phyloP scores from a whole-genome alignment of 192 early-diverging fungal species.

The Mycoemilia scoparia region DNA sequence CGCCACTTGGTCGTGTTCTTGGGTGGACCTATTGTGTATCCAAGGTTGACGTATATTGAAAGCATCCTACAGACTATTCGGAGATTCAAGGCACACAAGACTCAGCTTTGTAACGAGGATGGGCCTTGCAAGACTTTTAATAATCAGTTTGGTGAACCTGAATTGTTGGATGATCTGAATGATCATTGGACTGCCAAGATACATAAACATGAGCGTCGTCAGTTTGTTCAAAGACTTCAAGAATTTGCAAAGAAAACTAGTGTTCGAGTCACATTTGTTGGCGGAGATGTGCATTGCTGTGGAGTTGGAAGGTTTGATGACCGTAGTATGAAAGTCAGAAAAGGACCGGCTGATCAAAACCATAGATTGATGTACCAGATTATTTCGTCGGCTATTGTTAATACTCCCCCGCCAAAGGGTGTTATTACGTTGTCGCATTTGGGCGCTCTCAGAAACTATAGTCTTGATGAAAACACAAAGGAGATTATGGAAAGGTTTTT shows the following conservation, averaged over 20 bases:
- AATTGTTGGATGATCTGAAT: constrained; percentile 71
- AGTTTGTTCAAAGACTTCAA: constrained; percentile 45
- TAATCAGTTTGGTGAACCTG: constrained; percentile 60
- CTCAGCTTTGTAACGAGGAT: no score
- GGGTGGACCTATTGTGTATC: constrained; percentile 61
- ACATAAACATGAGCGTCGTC: constrained; percentile 50
- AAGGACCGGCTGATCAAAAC: constrained; percentile 38
- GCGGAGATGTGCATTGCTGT: constrained; percentile 64
- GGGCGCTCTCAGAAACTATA: constrained; percentile 32
- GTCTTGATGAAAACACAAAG: constrained; percentile 37
- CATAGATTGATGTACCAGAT: constrained; percentile 62
- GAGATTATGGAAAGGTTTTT: constrained; percentile 61
- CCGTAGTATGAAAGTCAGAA: constrained; percentile 24
- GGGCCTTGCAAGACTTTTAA: constrained; percentile 33
- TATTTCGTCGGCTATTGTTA: constrained; percentile 64
- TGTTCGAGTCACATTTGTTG: constrained; percentile 60
- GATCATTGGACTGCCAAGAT: constrained; percentile 54
- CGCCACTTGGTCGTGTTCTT: constrained; percentile 52
- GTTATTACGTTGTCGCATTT: constrained; percentile 47
- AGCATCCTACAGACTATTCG: constrained; percentile 33
- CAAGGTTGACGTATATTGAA: constrained; percentile 52
- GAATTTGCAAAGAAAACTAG: constrained; percentile 34
- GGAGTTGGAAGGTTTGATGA: constrained; percentile 40
- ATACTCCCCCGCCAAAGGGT: constrained; percentile 52
- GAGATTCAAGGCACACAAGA: constrained; percentile 32